Base-by-base conservation (phyloP, 2,329 filamentous ascomycete genomes). In the Penicillium concentricum region DNA sequence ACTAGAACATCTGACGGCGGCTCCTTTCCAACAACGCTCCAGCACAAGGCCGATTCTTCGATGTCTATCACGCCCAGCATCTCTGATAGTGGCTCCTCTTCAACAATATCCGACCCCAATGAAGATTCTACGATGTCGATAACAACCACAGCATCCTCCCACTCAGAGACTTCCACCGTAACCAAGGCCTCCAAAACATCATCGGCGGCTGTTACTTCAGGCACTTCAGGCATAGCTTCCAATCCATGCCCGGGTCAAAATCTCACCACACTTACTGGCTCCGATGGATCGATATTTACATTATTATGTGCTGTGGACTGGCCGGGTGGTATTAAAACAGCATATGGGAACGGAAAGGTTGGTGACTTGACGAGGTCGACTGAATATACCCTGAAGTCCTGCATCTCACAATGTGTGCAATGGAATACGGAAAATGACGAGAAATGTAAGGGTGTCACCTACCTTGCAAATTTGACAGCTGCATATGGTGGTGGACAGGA, bases 391-490 rank as follows among this genome's bases (percentile, higher is more conserved):
- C 30, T 44, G 42, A 26, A 26, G 15, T 44, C 42, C 6, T 44
- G 42, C 42, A 44, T 44, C 30, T 26, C 42, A 16, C 42, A 44
- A 28, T 44, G 42, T 24, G 42, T 44, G 22, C 13, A 44, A 9
- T 44, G 42, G 42, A 44, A 44, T 30, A 30, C 42, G 42, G 22
- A 26, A 4, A 44, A 30, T 18, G 16, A 30, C 24, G 15, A 8
- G 42, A n/a, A 44, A 16, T 56, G 53, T 24, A 56, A 45, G 22
- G 53, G 53, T 8, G 43, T 56, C 6, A n/a, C 39, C 9, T 51
- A 56, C 18, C 24, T 38, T 28, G 54, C 54, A 22, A 56, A 56
- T 30, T 28, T 56, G 42, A 51, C 54, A 13, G 54, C 54, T 43
- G 15, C 41, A n/a, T 56, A 26, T 24, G 42, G 45, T 30, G 54